Evolutionary conservation across 352 stramenopile species (phyloP), one percentile per base, ranked within the genome.

Genomic region (Phytophthora tubulina): DNA sequence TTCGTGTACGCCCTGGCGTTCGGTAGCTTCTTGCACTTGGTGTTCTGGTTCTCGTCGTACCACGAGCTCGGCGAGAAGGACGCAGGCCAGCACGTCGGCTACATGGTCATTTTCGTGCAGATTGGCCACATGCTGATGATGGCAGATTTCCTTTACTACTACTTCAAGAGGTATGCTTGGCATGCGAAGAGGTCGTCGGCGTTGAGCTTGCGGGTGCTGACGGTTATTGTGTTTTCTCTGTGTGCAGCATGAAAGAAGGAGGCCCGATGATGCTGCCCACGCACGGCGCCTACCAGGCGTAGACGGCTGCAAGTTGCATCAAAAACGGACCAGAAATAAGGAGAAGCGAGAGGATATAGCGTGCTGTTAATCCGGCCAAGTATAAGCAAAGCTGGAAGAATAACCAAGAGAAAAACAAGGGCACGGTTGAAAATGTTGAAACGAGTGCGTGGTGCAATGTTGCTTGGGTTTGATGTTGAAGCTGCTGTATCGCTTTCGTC

Each of bases 71-170:
- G 94, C 36, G 97, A 98, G 73, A 97, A 96, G 74, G 88, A 95
- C 55, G 89, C 89, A 0, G 89, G 89, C n/a, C 84, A 95, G 68
- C 87, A 96, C 81, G 90, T 96, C 36, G 90, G 90, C 57, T 96
- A 99, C 58, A 97, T 96, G n/a, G 89, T 99, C 21, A 96, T 99
- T 81, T 96, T 96, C 64, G 88, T 97, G n/a, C 98, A 99, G 83
- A 98, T 99, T 71, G 87, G 97, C 33, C 97, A 99, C 85, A 96
- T 99, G 80, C 83, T 99, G 36, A 95, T 99, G 77, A 99, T 99
- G 97, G 88, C 93, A 32, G 97, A 99, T 80, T 99, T 99, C 73
- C 98, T 99, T 76, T 99, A 98, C 89, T 99, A 99, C 80, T 99
- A 99, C 88, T 97, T 99, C 79, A 96, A 98, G 75, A 96, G 86